These are phyloP conservation scores for Boletus rubroflammeus DNA, from an alignment of 768 basidiomycete species.

Conservation along the genomic window DNA sequence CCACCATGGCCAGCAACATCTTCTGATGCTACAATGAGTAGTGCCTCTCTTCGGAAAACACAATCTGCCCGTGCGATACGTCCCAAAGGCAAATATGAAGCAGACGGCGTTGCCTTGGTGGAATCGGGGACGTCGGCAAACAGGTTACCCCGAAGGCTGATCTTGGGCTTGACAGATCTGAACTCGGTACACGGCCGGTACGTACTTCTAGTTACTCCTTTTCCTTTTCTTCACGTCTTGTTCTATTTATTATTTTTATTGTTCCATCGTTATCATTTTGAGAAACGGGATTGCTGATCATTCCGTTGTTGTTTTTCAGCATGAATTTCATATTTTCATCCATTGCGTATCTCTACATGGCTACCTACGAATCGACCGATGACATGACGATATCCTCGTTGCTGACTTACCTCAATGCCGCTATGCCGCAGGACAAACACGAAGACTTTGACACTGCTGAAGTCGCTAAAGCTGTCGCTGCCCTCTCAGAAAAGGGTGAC, in stretches of 20 bases:
- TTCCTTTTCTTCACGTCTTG: neutral
- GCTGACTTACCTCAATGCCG: slow-evolving; percentile 69
- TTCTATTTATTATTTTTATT: slow-evolving; percentile 4
- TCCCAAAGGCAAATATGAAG: slow-evolving; percentile 25
- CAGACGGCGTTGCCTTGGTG: slow-evolving; percentile 14
- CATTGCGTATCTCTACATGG: slow-evolving; percentile 59
- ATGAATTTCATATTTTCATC: slow-evolving; percentile 59
- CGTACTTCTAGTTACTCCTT: slow-evolving; percentile 21
- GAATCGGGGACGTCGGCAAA: slow-evolving; percentile 16
- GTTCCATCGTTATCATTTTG: slow-evolving; percentile 1
- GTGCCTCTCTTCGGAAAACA: slow-evolving; percentile 17
- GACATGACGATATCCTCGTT: slow-evolving; percentile 68
- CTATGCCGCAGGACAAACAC: slow-evolving; percentile 73
- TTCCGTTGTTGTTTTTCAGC: slow-evolving; percentile 30
- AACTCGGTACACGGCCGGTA: slow-evolving; percentile 61
- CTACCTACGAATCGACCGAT: slow-evolving; percentile 64
- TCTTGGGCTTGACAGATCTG: slow-evolving; percentile 50
- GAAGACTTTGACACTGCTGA: slow-evolving; percentile 80
- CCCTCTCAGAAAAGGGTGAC: slow-evolving; percentile 44
- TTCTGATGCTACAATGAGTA: slow-evolving; percentile 12
- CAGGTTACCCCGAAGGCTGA: slow-evolving; percentile 26
- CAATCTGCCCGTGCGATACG: slow-evolving; percentile 26
- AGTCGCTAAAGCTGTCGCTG: slow-evolving; percentile 50
- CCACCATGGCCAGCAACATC: slow-evolving; percentile 22
- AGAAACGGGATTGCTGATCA: slow-evolving; percentile 7